Evolutionary conservation across 768 basidiomycete species (phyloP).

Genomic region (Tulasnella calospora): DNA sequence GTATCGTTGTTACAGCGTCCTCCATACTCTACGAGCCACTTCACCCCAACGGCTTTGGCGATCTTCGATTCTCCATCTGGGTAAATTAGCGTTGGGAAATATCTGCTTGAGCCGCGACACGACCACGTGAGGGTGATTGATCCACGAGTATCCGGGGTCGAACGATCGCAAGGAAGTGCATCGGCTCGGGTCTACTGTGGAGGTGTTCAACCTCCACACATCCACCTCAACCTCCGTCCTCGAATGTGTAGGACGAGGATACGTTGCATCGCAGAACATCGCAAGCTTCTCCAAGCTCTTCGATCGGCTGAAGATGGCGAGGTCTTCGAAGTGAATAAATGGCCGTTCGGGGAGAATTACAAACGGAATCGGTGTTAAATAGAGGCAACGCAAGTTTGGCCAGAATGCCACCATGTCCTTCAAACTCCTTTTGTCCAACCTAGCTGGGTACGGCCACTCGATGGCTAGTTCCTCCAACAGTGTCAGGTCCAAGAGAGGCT

Average conservation of each 20-base stretch:
- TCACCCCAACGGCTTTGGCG: conserved; percentile 11
- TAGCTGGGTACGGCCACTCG: conserved; percentile 22
- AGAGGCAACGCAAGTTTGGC: conserved; percentile 16
- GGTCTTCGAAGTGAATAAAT: neutral
- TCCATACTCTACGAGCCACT: neutral
- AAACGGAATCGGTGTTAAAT: conserved; percentile 22
- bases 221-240: neutral
- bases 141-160: conserved; percentile 25
- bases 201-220: neutral
- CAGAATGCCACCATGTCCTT: conserved; percentile 5
- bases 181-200: neutral
- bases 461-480: conserved; percentile 15
- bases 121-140: conserved; percentile 8
- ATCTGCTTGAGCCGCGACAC: neutral
- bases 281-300: conserved; percentile 16
- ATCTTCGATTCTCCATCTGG: neutral
- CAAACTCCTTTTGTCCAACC: neutral
- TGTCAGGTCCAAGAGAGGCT: conserved; percentile 10
- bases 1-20: neutral
- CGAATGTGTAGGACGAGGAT: neutral
- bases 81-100: conserved; percentile 16
- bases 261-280: conserved; percentile 19
- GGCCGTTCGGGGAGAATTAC: conserved; percentile 26
- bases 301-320: neutral
- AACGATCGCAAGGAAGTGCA: neutral